phyloP scores from a whole-genome alignment of 2,329 filamentous ascomycete genomes.

The Dryadomyces quercivorus region DNA sequence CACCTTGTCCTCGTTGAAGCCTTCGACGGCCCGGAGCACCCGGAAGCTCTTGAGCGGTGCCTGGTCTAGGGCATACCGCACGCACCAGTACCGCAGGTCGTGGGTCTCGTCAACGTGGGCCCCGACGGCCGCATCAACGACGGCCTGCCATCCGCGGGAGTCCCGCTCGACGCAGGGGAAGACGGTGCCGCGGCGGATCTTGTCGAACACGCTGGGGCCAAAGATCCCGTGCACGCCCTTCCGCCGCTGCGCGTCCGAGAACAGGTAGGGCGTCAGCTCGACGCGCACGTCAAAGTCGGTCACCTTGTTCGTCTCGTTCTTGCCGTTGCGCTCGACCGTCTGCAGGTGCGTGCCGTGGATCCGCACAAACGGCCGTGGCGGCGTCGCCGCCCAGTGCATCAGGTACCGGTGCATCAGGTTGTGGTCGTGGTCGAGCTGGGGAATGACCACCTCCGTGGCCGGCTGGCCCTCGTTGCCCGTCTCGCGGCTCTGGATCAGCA shows the following conservation, averaged over 20 bases:
- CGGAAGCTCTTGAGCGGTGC: slow-evolving; percentile 44
- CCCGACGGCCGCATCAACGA: slow-evolving; percentile 10
- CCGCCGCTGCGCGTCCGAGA: slow-evolving; percentile 27
- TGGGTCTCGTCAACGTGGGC: slow-evolving; percentile 13
- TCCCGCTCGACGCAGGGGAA: slow-evolving; percentile 26
- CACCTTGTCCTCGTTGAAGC: slow-evolving; percentile 47
- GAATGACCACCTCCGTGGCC: too few relatives aligned
- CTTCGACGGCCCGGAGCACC: slow-evolving; percentile 39
- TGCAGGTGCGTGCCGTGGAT: slow-evolving; percentile 41
- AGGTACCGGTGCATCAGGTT: neutral
- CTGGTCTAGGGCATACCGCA: slow-evolving; percentile 48
- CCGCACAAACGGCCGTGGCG: slow-evolving; percentile 40
- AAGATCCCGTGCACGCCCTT: slow-evolving; percentile 31
- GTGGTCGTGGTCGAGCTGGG: neutral
- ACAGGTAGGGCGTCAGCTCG: slow-evolving; percentile 47
- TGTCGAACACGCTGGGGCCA: slow-evolving; percentile 45
- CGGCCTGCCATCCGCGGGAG: too few relatives aligned
- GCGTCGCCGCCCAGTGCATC: slow-evolving; percentile 16
- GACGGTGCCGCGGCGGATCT: slow-evolving; percentile 52
- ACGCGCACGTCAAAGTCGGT: slow-evolving; percentile 48
- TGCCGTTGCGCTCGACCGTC: slow-evolving; percentile 29
- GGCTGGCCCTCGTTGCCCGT: too few relatives aligned
- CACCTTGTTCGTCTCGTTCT: slow-evolving; percentile 31
- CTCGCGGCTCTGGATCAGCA: too few relatives aligned
- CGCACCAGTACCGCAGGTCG: slow-evolving; percentile 50